Percentiles rank a stretch among this genome's conserved stretches.
phyloP scores from a whole-genome alignment of 1,284 basidiomycete species.

The Moesziomyces antarcticus region DNA sequence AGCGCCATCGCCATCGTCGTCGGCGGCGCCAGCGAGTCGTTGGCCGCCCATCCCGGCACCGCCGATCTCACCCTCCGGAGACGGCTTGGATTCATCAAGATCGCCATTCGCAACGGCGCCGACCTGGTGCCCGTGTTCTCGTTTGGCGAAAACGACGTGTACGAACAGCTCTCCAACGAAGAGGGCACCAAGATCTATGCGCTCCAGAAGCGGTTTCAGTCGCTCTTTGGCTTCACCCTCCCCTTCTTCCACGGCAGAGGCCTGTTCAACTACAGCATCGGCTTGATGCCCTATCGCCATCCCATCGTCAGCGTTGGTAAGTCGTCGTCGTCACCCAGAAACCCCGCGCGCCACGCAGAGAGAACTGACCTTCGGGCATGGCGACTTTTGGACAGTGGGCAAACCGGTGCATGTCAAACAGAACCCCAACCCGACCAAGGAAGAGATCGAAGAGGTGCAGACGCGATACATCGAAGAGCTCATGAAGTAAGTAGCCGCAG shows the following conservation, averaged over 20 bases:
- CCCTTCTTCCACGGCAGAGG: conserved; percentile 85
- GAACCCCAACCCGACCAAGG: conserved; percentile 81
- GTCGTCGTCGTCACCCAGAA: conserved; percentile 14
- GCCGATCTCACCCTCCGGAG: conserved; percentile 87
- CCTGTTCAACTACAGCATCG: conserved; percentile 77
- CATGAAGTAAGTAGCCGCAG: conserved; percentile 42
- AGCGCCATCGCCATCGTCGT: conserved; percentile 91
- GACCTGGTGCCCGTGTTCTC: conserved; percentile 69
- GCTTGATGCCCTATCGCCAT: conserved; percentile 90
- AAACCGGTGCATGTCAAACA: conserved; percentile 84
- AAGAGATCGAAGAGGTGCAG: conserved; percentile 84
- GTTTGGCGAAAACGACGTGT: conserved; percentile 99
- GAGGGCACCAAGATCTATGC: conserved; percentile 86
- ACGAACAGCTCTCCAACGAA: conserved; percentile 93
- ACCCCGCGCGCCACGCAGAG: too few species aligned
- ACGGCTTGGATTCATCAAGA: conserved; percentile 88
- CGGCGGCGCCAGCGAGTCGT: conserved; percentile 92
- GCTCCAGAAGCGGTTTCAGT: conserved; percentile 61
- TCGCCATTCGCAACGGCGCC: conserved; percentile 87
- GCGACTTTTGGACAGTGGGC: conserved; percentile 72
- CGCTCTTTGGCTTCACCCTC: conserved; percentile 91
- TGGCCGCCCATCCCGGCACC: conserved; percentile 92
- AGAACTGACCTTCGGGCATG: not conserved
- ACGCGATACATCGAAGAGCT: conserved; percentile 86
- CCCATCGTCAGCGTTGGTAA: conserved; percentile 87